Base-by-base conservation (phyloP, 1,284 basidiomycete genomes). In the Apiotrichum gamsii region DNA sequence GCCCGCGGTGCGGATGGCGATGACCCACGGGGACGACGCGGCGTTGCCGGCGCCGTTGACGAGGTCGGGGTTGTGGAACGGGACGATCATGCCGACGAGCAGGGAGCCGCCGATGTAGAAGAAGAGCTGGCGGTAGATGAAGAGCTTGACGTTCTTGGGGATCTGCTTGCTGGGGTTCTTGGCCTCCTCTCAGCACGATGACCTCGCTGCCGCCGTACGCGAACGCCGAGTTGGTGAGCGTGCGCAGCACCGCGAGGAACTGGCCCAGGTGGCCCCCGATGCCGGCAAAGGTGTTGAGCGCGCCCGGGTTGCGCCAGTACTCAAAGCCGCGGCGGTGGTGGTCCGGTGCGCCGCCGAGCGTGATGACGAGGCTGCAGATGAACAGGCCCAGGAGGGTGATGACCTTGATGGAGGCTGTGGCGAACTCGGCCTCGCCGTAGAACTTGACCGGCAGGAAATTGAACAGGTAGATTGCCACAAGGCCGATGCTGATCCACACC, bases 21-120 rank as follows among this genome's bases (percentile, higher is more conserved):
- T 87, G 49, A 91, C 88, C 70, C 85, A 91, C 9, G 73, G 74
- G 16, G 84, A 82, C 13, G 84, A 84, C 10, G 55, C 48, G 9
- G 65, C 64, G 33, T 79, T 83, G 16, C 79, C 59, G 35, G 56
- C 77, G 42, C 64, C 65, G 42, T 85, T 73, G 50, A 78, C 70
- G 23, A 90, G 78, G 19, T 77, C 67, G 0, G 70, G 60, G 50
- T 83, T 75, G 61, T 78, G 81, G 35, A 80, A 85, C 2, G 85
- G 81, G 3, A 88, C 85, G 36, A 90, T 77, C 20, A 90, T 72
- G 38, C 87, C 87, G 52, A 90, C 85, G 51, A 88, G 72, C 39
- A 78, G 68, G 29, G 69, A 65, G 34, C 72, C 72, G 45, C 70
- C 74, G 56, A 87, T 80, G 72, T 90, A 89, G 69, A 91, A 78